phyloP scores from a whole-genome alignment of 768 basidiomycete species.

The Naganishia kalamii region DNA sequence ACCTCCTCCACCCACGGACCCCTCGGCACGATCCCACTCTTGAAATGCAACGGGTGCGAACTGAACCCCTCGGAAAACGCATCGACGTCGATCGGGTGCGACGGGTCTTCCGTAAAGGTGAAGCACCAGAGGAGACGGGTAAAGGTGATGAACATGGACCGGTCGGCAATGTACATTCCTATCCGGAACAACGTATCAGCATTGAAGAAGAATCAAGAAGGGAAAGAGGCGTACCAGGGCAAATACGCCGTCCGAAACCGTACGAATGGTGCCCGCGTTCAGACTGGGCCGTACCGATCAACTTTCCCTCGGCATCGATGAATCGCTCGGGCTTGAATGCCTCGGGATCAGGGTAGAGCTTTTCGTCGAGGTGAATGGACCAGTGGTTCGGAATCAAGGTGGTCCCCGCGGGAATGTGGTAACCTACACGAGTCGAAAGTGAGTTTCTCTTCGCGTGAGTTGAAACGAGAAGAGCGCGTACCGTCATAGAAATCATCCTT shows the following conservation, averaged over 20 bases:
- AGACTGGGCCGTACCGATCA: conserved; percentile 22
- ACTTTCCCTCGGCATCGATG: conserved; percentile 20
- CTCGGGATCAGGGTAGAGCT: conserved; percentile 30
- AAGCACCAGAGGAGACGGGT: conserved; percentile 31
- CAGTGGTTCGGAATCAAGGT: conserved; percentile 29
- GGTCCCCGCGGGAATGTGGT: conserved; percentile 28
- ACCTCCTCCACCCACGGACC: conserved; percentile 15
- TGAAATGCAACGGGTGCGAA: conserved; percentile 24
- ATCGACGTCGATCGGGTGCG: conserved; percentile 24
- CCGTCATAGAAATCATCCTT: conserved; percentile 26
- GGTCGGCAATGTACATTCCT: conserved; percentile 22
- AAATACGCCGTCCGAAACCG: conserved; percentile 24
- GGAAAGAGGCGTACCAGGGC: conserved; percentile 12
- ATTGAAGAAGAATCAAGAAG: neutral
- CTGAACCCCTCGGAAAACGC: conserved; percentile 24
- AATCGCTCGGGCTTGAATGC: conserved; percentile 30
- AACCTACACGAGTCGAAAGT: neutral
- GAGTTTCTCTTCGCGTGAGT: neutral
- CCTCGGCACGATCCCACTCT: neutral
- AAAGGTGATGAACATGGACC: conserved; percentile 29
- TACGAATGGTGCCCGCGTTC: conserved; percentile 23
- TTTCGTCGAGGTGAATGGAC: conserved; percentile 26
- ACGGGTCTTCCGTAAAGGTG: conserved; percentile 21
- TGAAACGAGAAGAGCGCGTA: neutral
- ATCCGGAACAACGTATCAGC: neutral